A percentile compares a stretch with the other conserved stretches of the same genome.
These are phyloP conservation scores for Populus hybrid DNA, from an alignment of 441 rosid genomes.

Conservation along the genomic window DNA sequence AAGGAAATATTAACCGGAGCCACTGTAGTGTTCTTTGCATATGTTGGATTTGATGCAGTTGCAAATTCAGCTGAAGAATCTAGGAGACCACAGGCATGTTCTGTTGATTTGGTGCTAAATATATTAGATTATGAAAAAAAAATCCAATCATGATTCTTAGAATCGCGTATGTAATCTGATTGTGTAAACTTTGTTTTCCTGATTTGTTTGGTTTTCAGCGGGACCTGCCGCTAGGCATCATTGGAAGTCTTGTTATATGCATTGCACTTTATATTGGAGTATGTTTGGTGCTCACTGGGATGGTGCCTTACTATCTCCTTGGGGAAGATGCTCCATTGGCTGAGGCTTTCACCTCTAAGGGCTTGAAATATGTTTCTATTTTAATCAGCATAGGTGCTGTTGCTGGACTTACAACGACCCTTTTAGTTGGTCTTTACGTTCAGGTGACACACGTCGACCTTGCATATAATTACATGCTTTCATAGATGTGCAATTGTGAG, in stretches of 20 bases:
- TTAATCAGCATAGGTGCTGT: conserved; percentile 92
- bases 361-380: conserved; percentile 73
- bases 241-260: conserved; percentile 89
- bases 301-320: conserved; percentile 77
- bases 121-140: background rate
- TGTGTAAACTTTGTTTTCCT: conserved; percentile 12
- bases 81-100: conserved; percentile 75
- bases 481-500: conserved; percentile 8
- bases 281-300: conserved; percentile 93
- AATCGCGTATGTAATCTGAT: background rate
- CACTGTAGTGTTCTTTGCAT: conserved; percentile 93
- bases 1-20: conserved; percentile 84
- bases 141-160: background rate
- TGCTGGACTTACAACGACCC: conserved; percentile 96
- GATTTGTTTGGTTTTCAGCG: conserved; percentile 47
- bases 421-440: conserved; percentile 43
- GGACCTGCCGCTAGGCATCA: conserved; percentile 85
- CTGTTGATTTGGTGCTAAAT: conserved; percentile 11
- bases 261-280: conserved; percentile 72
- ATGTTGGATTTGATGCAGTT: conserved; percentile 98
- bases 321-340: conserved; percentile 96
- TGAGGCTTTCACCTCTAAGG: conserved; percentile 82
- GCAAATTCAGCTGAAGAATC: conserved; percentile 99
- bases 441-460: conserved; percentile 42
- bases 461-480: conserved; percentile 10